Evolutionary conservation across 164 flowering plant genomes (phyloP).

Genomic region (Buxus sempervirens): DNA sequence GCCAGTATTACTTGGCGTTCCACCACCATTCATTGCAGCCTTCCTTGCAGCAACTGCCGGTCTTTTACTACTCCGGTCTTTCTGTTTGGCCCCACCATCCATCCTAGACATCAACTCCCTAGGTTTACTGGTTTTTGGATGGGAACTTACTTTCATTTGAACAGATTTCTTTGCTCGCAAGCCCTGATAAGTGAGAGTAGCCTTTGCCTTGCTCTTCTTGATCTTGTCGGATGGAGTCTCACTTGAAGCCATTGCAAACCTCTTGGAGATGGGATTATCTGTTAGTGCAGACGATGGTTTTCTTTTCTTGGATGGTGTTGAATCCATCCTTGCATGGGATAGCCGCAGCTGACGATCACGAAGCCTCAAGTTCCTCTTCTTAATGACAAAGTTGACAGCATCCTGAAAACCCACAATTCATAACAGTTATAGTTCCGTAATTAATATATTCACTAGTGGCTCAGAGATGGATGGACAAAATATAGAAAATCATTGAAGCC

Average conservation of each 20-base stretch:
- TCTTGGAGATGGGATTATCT: constrained; percentile 36
- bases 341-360: constrained; percentile 77
- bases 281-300: constrained; percentile 10
- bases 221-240: constrained; percentile 13
- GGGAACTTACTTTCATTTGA: constrained; percentile 37
- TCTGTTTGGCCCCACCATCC: constrained; percentile 7
- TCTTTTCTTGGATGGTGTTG: constrained; percentile 54
- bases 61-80: constrained; percentile 41
- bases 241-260: constrained; percentile 27
- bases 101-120: constrained; percentile 11
- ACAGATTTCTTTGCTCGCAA: constrained; percentile 67
- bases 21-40: constrained; percentile 35
- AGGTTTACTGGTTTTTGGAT: constrained; percentile 17
- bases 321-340: constrained; percentile 49
- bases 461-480: too few species aligned
- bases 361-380: constrained; percentile 53
- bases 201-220: constrained; percentile 17
- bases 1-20: constrained; percentile 31
- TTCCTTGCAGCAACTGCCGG: constrained; percentile 91
- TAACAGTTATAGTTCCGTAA: too few species aligned
- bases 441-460: too few species aligned
- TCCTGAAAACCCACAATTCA: constrained; percentile 43
- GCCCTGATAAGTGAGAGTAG: constrained; percentile 68
- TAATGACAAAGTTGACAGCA: constrained; percentile 61
- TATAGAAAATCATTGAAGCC: too few species aligned